These are phyloP conservation scores for Kandelia obovata DNA, from an alignment of 345 rosid genomes.

Conservation along the genomic window DNA sequence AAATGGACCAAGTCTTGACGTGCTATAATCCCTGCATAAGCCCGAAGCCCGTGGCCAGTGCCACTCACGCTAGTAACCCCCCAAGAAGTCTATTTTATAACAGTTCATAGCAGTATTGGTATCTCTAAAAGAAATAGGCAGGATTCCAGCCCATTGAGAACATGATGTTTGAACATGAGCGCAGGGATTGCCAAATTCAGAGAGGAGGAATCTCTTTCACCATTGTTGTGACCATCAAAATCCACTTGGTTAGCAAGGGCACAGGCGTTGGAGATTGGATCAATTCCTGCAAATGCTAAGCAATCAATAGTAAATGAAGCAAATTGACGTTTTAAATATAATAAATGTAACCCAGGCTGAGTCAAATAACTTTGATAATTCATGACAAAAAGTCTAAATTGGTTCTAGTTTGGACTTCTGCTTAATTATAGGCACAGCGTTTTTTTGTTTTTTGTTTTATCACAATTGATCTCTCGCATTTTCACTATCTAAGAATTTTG, in stretches of 20 bases:
- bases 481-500: no score
- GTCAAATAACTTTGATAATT: background rate
- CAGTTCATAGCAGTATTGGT: no score
- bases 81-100: background rate
- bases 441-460: no score
- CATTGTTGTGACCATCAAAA: background rate
- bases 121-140: no score
- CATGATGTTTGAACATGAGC: background rate
- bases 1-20: no score
- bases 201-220: no score
- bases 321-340: background rate
- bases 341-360: constrained; percentile 1
- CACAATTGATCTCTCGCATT: no score
- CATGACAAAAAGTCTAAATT: background rate
- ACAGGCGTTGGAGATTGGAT: background rate
- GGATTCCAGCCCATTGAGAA: background rate
- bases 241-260: background rate
- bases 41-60: background rate
- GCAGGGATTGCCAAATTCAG: background rate
- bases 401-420: no score
- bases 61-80: background rate
- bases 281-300: constrained; percentile 4
- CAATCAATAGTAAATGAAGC: background rate
- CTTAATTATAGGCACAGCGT: no score
- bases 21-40: no score